Base-by-base conservation (phyloP, 164 flowering plant genomes). In the Nymphaea thermarum region DNA sequence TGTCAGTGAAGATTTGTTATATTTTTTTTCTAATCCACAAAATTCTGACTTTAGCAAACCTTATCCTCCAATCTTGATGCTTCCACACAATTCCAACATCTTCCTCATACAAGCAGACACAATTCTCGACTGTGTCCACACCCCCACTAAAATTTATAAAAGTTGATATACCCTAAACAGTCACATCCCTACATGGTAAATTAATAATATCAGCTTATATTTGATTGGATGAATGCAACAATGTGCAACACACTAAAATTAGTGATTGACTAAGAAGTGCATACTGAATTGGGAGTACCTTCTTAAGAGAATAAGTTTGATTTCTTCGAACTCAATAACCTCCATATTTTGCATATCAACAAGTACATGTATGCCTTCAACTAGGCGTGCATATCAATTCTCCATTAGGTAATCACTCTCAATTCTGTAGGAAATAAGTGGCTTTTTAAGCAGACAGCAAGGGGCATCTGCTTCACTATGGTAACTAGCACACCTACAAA, bases 371-470 rank as follows among this genome's bases (percentile, higher is more conserved):
- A 91, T 87, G 72, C 95, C 97, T 79, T 91, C 97, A 67, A 91
- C 93, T 51, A 95, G 97, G 42, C 97, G 86, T 43, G 97, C 97
- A 80, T 91, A 91, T 64, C 97, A 95, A 84, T 91, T 91, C 76
- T 91, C 97, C 88, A 91, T 84, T 2, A 93, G 97, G 69, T 91
- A 85, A 71, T 91, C 97, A 78, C 95, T 91, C 79, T 91, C 95
- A 44, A 93, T 86, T 79, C 97, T 83, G 75, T 95, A 91, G 77
- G 89, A 91, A 68, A 91, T 85, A 65, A 91, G 91, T 59, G 97
- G 97, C 73, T 89, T 91, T 57, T 95, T 95, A 67, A 91, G 89
- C 67, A 95, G 81, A 60, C 86, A 83, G 62, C 86, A 77, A 42
- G 97, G 97, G 76, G 95, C 82, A 86, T 91, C 97, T 70, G 88